Conservation (phyloP, 345 rosid species). For the Heritiera littoralis region DNA sequence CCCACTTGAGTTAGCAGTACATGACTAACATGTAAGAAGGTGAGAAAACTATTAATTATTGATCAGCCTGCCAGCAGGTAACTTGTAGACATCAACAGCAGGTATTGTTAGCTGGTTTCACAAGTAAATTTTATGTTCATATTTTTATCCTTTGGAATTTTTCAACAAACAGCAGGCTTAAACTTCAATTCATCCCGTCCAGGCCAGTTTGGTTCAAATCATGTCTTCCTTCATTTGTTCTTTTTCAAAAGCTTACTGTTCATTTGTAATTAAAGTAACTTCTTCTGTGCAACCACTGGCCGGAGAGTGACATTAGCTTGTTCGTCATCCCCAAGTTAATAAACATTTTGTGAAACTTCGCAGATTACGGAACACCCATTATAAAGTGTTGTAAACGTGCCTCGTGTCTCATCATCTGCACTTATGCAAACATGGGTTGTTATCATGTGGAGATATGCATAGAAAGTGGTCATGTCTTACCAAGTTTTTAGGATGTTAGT, state of each 20-base stretch:
- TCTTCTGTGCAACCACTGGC: background rate
- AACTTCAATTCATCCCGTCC: background rate
- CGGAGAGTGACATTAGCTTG: background rate
- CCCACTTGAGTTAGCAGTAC: background rate
- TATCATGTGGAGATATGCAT: no score
- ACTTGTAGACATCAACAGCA: background rate
- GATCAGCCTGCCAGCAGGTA: background rate
- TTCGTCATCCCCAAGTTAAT: background rate
- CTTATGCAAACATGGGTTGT: no score
- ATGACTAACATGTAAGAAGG: background rate
- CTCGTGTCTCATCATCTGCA: no score
- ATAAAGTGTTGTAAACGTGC: no score
- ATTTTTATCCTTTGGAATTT: no score
- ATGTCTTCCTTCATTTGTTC: background rate
- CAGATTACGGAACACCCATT: background rate
- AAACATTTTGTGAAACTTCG: background rate
- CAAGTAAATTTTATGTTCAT: background rate
- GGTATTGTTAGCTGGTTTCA: background rate
- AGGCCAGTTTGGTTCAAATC: background rate
- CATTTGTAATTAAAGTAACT: background rate
- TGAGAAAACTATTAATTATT: background rate
- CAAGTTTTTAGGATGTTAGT: no score
- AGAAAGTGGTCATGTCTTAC: no score
- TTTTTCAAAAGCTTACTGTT: background rate
- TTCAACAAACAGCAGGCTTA: background rate